phyloP scores from a whole-genome alignment of 148 eudicot genomes.

The Vaccinium macrocarpon region DNA sequence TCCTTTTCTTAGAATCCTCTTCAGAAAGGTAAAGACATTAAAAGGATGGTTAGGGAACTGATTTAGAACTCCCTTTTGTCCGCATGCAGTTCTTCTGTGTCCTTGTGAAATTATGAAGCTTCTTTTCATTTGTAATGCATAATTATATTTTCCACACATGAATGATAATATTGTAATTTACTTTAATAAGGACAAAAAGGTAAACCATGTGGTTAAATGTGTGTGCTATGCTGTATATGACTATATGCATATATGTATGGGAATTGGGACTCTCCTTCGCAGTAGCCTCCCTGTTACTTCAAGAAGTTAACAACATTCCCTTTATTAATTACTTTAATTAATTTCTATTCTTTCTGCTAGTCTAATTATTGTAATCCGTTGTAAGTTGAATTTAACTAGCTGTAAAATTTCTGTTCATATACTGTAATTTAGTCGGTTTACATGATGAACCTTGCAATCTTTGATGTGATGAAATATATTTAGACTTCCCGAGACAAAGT shows the following conservation, averaged over 20 bases:
- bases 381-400: neutral
- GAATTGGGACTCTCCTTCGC: neutral
- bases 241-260: neutral
- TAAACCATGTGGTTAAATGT: neutral
- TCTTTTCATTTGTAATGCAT: neutral
- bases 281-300: neutral
- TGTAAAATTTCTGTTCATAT: neutral
- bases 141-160: neutral
- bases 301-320: neutral
- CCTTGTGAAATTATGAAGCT: neutral
- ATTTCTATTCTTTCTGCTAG: neutral
- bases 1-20: neutral
- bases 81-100: neutral
- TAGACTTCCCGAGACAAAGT: neutral
- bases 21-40: neutral
- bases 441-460: neutral
- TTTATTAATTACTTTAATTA: neutral
- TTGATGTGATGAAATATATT: neutral
- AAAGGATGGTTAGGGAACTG: neutral
- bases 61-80: slow-evolving; percentile 1
- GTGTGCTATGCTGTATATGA: neutral
- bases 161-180: neutral
- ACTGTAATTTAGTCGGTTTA: neutral
- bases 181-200: neutral
- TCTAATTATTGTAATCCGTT: neutral